Percentiles rank a stretch among this genome's conserved stretches.
Evolutionary conservation across 2,329 filamentous ascomycete genomes (phyloP).

Genomic region (Nothophaeocryptopus gaeumannii): DNA sequence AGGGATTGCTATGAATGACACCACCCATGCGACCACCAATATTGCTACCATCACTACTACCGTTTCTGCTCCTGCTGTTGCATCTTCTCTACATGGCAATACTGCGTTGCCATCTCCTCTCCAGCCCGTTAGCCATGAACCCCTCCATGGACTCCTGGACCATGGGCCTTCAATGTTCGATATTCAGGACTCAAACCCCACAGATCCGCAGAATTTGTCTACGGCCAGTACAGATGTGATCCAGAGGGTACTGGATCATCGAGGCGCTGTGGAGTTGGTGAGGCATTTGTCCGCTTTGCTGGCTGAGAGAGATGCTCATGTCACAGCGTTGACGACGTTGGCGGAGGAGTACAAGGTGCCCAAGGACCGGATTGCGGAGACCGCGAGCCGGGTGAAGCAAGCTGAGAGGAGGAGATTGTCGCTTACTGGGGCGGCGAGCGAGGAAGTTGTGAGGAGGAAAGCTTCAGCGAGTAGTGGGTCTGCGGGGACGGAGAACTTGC

Average conservation of each 20-base stretch:
- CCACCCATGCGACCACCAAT: neutral
- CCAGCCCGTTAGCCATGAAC: conserved; percentile 11
- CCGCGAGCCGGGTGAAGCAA: conserved; percentile 28
- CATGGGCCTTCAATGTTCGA: conserved; percentile 35
- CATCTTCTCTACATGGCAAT: neutral
- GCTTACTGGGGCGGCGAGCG: conserved; percentile 23
- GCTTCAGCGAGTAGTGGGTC: conserved; percentile 14
- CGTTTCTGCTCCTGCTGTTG: neutral
- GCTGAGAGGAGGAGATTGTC: conserved; percentile 28
- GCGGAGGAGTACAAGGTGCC: conserved; percentile 35
- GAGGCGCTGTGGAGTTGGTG: conserved; percentile 32
- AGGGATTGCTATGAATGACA: conserved; percentile 3
- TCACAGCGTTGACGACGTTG: conserved; percentile 33
- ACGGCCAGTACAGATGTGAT: conserved; percentile 25
- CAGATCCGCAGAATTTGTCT: conserved; percentile 29
- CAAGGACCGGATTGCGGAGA: conserved; percentile 26
- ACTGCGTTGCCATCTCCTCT: neutral
- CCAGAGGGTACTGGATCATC: conserved; percentile 29
- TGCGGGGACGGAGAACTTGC: conserved; percentile 6
- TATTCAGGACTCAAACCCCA: conserved; percentile 18
- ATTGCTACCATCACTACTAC: too few species aligned
- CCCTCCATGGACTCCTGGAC: conserved; percentile 31
- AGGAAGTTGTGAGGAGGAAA: conserved; percentile 22
- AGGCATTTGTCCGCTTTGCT: conserved; percentile 28
- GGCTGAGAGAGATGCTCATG: conserved; percentile 35